These are phyloP conservation scores for Acmispon strigosus DNA, from an alignment of 306 rosid species.

Conservation along the genomic window DNA sequence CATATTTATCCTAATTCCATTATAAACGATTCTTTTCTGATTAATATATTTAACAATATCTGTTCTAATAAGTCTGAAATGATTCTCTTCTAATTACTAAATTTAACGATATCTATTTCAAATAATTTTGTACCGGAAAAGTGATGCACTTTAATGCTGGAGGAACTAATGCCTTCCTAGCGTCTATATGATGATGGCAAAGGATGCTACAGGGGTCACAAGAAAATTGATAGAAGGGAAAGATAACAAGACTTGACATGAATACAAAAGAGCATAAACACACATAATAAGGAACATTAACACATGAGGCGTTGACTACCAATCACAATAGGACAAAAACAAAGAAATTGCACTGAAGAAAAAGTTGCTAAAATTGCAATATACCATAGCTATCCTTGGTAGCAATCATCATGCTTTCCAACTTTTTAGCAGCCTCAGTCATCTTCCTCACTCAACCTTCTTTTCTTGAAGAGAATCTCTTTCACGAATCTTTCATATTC, in stretches of 20 bases:
- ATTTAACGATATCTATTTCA: no score
- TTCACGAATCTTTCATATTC: no score
- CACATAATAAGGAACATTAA: neutral
- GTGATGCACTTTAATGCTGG: neutral
- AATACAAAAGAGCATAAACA: neutral
- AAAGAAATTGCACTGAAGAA: neutral
- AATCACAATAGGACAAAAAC: neutral
- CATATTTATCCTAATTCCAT: no score
- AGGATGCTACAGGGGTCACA: neutral
- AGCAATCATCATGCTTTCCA: slow-evolving; percentile 46
- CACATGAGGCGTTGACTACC: neutral
- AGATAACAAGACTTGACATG: neutral
- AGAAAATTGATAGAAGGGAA: neutral
- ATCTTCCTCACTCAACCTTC: no score
- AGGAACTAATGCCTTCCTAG: neutral
- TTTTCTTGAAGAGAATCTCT: no score
- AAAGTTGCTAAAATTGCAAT: slow-evolving; percentile 9
- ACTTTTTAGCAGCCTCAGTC: slow-evolving; percentile 56
- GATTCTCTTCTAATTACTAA: no score
- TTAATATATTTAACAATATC: no score
- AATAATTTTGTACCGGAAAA: neutral
- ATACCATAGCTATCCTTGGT: slow-evolving; percentile 35
- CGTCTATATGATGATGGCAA: neutral
- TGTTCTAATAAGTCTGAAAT: no score
- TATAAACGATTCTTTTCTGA: no score